Evolutionary conservation across 2,329 filamentous ascomycete genomes (phyloP).

Genomic region (Leptodontidium sp.): DNA sequence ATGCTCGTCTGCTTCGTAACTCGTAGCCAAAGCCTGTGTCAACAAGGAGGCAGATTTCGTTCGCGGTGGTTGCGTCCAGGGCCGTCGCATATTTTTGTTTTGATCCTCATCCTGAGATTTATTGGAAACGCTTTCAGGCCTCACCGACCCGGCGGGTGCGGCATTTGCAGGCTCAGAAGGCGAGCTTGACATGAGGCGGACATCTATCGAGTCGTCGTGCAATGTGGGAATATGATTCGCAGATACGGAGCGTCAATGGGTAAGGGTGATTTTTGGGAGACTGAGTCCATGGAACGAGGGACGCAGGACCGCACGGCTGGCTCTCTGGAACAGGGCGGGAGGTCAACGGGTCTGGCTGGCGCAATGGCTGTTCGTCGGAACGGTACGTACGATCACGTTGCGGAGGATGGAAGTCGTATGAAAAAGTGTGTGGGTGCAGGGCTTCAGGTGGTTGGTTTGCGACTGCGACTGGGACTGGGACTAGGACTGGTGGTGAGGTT

Average conservation of each 20-base stretch:
- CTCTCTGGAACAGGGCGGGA: constrained; percentile 7
- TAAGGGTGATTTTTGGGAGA: constrained; percentile 14
- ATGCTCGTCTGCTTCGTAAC: constrained; percentile 32
- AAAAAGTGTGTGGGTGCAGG: constrained; percentile 11
- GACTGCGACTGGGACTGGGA: neutral
- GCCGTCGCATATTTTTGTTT: constrained; percentile 33
- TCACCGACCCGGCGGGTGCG: constrained; percentile 45
- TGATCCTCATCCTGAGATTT: constrained; percentile 38
- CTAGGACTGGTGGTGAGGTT: constrained; percentile 2
- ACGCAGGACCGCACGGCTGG: neutral
- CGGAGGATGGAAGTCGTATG: constrained; percentile 15
- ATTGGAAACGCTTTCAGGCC: constrained; percentile 38
- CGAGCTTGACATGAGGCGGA: constrained; percentile 47
- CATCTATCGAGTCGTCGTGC: constrained; percentile 46
- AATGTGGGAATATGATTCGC: constrained; percentile 46
- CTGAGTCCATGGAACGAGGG: constrained; percentile 18
- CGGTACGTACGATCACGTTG: constrained; percentile 16
- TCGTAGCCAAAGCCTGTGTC: constrained; percentile 43
- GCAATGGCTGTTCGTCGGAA: constrained; percentile 6
- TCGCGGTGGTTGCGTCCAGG: constrained; percentile 32
- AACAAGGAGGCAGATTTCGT: constrained; percentile 43
- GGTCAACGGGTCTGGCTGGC: neutral
- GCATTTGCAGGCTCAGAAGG: constrained; percentile 47
- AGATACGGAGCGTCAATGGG: constrained; percentile 42
- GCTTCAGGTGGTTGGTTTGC: constrained; percentile 10